Evolutionary conservation across 192 early-diverging fungal genomes (phyloP).

Genomic region (Coemansia sp.): DNA sequence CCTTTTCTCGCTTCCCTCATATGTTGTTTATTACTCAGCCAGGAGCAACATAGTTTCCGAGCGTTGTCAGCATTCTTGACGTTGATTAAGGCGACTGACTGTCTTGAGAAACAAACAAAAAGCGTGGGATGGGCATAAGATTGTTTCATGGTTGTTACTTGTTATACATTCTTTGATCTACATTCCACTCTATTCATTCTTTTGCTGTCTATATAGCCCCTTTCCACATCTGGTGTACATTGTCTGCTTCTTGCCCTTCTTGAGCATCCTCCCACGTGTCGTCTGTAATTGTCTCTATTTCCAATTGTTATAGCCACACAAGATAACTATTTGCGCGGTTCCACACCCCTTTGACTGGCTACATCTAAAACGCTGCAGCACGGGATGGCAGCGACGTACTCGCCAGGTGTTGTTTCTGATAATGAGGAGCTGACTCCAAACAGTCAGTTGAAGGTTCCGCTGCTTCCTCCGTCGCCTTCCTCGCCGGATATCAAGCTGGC

Average conservation of each 20-base stretch:
- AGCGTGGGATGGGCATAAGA: too few species aligned
- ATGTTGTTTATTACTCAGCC: neutral
- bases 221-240: neutral
- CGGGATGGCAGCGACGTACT: slow-evolving; percentile 4
- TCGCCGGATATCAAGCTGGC: slow-evolving; percentile 14
- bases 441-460: slow-evolving; percentile 14
- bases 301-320: neutral
- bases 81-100: too few species aligned
- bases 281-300: neutral
- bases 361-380: neutral
- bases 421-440: slow-evolving; percentile 6
- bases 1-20: neutral
- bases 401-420: slow-evolving; percentile 9
- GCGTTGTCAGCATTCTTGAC: too few species aligned
- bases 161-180: too few species aligned
- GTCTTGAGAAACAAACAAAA: too few species aligned
- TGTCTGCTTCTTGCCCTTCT: neutral
- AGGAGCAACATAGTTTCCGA: too few species aligned
- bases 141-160: too few species aligned
- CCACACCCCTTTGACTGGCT: neutral
- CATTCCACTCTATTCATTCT: too few species aligned
- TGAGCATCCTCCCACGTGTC: neutral
- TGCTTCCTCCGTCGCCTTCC: slow-evolving; percentile 37
- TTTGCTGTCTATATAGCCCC: neutral
- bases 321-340: neutral